Evolutionary conservation across 2,329 filamentous ascomycete species (phyloP), one percentile per base, ranked within the genome.

Genomic region (Blastomyces gilchristii): DNA sequence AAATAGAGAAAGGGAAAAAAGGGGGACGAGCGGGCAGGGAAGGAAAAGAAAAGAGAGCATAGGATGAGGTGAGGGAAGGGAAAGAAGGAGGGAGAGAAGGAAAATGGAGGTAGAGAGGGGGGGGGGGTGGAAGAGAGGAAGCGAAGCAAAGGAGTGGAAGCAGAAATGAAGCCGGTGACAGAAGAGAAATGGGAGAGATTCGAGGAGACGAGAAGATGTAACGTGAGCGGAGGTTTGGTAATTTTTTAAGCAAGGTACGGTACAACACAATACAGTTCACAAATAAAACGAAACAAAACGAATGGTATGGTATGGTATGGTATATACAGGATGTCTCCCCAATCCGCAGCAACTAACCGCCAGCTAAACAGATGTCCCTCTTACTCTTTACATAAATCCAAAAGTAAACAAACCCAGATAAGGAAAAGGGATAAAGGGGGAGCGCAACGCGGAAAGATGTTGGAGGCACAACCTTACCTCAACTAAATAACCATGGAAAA

Each of bases 171-270:
- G 52, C 28, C 18, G 28, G 31, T 8, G 52, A 54, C 34, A 37
- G 65, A 62, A 62, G 60, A 66, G 53, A 63, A 47, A 66, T 63
- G 64, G 65, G 63, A 63, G 66, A 58, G 61, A 63, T 41, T 28
- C 14, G 22, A 31, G 39, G 31, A 57, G 54, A 58, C n/a, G 62
- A 64, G 59, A 66, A 65, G 61, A 60, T 45, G 57, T 59, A 59
- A 59, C 57, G 41, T 59, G 39, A 59, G 57, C 34, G 34, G 2
- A 57, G 16, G n/a, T 41, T 45, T 43, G n/a, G 39, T 58, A 45
- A 58, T 41, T 45, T 45, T 9, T 9, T 58, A 28, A 4, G 22
- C 39, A 28, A 31, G 43, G 22, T 47, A 59, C 22, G 22, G 57
- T 59, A 61, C 22, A n/a, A 1, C 22, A 18, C 2, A 39, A 39